Evolutionary conservation across 2,329 filamentous ascomycete genomes (phyloP).

Genomic region (Neoarthrinium moseri): DNA sequence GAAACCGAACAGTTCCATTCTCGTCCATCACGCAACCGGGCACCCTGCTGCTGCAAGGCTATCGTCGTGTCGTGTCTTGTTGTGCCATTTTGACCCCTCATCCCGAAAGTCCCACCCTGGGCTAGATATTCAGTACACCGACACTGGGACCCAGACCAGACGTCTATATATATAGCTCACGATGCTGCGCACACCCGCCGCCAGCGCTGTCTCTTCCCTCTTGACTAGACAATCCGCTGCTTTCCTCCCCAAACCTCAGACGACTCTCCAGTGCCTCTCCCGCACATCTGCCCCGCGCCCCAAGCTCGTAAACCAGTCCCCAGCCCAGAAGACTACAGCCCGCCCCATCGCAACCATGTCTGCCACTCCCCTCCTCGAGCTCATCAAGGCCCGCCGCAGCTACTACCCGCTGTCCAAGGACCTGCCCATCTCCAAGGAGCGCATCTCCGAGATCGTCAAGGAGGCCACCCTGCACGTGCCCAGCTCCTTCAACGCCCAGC

Average conservation of each 20-base stretch:
- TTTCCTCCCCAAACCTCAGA: neutral
- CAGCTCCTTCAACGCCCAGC: slow-evolving; percentile 86
- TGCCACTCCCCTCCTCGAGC: slow-evolving; percentile 57
- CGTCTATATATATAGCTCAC: slow-evolving; percentile 5
- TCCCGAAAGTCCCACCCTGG: too few relatives aligned
- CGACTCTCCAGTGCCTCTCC: neutral
- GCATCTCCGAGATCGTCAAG: slow-evolving; percentile 65
- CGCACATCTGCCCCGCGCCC: slow-evolving; percentile 12
- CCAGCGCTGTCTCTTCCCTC: neutral
- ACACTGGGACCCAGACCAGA: too few relatives aligned
- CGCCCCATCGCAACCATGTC: slow-evolving; percentile 20
- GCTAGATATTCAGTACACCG: too few relatives aligned
- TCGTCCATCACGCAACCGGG: too few relatives aligned
- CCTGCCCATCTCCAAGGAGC: slow-evolving; percentile 54
- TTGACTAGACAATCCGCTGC: neutral
- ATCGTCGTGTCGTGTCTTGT: too few relatives aligned
- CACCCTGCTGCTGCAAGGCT: too few relatives aligned
- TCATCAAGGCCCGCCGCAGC: slow-evolving; percentile 67
- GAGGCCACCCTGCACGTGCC: slow-evolving; percentile 68
- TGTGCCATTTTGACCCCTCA: too few relatives aligned
- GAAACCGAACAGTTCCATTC: neutral
- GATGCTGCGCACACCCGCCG: slow-evolving; percentile 1
- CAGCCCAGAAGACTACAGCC: slow-evolving; percentile 13
- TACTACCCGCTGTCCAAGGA: slow-evolving; percentile 67
- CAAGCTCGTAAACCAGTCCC: slow-evolving; percentile 12